phyloP scores from a whole-genome alignment of 805 yeast species.

The Torulaspora indica region DNA sequence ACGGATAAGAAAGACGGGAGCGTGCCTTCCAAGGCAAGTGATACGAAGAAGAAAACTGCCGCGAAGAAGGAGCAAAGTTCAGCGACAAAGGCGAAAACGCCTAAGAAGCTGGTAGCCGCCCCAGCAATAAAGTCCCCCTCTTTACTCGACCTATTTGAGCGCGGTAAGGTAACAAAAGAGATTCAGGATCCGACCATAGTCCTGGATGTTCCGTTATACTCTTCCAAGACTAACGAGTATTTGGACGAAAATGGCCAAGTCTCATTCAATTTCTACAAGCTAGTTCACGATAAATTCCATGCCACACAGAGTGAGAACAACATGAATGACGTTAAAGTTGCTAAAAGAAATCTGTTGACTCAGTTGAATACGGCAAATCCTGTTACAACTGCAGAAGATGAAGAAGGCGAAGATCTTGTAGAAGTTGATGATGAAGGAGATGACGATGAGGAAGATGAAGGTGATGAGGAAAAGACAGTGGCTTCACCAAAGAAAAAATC shows the following conservation, averaged over 20 bases:
- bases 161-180: slow-evolving; percentile 14
- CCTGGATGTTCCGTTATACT: slow-evolving; percentile 31
- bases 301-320: slow-evolving; percentile 2
- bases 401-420: slow-evolving; percentile 24
- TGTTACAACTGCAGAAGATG: slow-evolving; percentile 24
- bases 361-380: slow-evolving; percentile 19
- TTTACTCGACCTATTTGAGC: slow-evolving; percentile 19
- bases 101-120: slow-evolving; percentile 23
- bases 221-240: slow-evolving; percentile 28
- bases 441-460: slow-evolving; percentile 21
- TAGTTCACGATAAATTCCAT: slow-evolving; percentile 20
- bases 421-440: slow-evolving; percentile 24
- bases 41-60: neutral
- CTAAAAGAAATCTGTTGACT: slow-evolving; percentile 24
- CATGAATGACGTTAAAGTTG: slow-evolving; percentile 11
- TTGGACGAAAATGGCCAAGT: slow-evolving; percentile 37
- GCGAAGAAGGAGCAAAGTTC: slow-evolving; percentile 14
- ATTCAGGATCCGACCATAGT: slow-evolving; percentile 25
- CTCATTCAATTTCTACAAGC: slow-evolving; percentile 29
- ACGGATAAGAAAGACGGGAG: slow-evolving; percentile 3
- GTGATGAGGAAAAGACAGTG: slow-evolving; percentile 15
- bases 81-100: slow-evolving; percentile 18
- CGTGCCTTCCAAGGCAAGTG: neutral
- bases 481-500: slow-evolving; percentile 31
- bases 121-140: slow-evolving; percentile 26